Percentiles rank a stretch among this genome's conserved stretches.
Conservation (phyloP, 352 stramenopile genomes). For the Elongisporangium senticosum region DNA sequence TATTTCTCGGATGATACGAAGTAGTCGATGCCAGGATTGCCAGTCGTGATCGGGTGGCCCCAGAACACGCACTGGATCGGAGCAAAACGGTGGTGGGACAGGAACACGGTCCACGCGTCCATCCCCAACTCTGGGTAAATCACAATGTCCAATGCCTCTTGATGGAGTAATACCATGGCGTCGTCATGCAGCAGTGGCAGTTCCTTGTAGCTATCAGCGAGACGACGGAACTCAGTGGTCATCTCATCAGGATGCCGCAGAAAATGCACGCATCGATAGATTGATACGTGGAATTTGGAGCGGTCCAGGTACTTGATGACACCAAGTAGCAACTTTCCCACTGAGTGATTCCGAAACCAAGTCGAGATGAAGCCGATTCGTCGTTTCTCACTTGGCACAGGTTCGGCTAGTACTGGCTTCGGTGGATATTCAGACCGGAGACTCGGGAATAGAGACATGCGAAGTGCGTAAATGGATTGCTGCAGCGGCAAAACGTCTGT, state of each 20-base stretch:
- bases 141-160: constrained; percentile 61
- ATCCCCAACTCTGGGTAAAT: constrained; percentile 85
- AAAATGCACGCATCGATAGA: constrained; percentile 56
- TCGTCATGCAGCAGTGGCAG: constrained; percentile 25
- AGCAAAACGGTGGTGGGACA: constrained; percentile 69
- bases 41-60: constrained; percentile 81
- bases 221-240: constrained; percentile 28
- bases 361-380: constrained; percentile 53
- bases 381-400: constrained; percentile 3
- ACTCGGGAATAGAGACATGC: constrained; percentile 28
- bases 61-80: constrained; percentile 78
- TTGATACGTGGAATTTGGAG: constrained; percentile 36
- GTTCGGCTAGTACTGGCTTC: not conserved
- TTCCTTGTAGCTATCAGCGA: constrained; percentile 44
- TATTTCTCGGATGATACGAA: constrained; percentile 71
- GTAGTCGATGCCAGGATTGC: constrained; percentile 72
- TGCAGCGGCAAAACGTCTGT: constrained; percentile 30
- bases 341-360: constrained; percentile 62
- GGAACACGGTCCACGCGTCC: constrained; percentile 64
- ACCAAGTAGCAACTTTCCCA: constrained; percentile 56
- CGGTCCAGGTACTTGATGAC: constrained; percentile 49
- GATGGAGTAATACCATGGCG: constrained; percentile 30
- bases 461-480: constrained; percentile 22
- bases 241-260: constrained; percentile 36
- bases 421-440: constrained; percentile 14